phyloP scores from a whole-genome alignment of 805 yeast species.

The Metschnikowia koreensis region DNA sequence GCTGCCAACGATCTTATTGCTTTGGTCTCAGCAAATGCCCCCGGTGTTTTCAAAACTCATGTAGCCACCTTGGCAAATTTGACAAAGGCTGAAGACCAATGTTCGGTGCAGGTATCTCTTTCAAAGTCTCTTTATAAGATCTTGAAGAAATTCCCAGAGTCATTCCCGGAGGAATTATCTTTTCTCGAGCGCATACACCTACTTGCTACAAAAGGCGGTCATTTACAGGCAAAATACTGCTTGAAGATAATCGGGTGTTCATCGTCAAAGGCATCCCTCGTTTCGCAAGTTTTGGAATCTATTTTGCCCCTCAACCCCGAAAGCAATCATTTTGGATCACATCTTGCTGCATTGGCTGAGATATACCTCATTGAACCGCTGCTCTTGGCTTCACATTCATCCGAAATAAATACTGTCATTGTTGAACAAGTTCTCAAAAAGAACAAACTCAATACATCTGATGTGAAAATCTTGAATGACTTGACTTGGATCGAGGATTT shows the following conservation, averaged over 20 bases:
- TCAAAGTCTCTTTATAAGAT: constrained; percentile 63
- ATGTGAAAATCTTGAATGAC: constrained; percentile 24
- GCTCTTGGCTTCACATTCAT: constrained; percentile 50
- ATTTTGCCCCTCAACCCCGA: constrained; percentile 52
- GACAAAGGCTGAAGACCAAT: constrained; percentile 25
- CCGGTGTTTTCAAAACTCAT: constrained; percentile 63
- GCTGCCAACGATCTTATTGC: constrained; percentile 56
- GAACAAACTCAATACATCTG: constrained; percentile 37
- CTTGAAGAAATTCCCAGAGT: constrained; percentile 48
- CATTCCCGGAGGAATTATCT: constrained; percentile 42
- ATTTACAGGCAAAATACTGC: constrained; percentile 64
- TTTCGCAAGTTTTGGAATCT: constrained; percentile 36
- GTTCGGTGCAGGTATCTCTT: constrained; percentile 8
- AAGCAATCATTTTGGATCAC: constrained; percentile 46
- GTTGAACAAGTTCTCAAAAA: constrained; percentile 60
- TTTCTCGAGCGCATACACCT: constrained; percentile 46
- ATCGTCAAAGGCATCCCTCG: constrained; percentile 38
- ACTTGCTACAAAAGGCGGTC: constrained; percentile 51
- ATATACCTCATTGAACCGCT: constrained; percentile 49
- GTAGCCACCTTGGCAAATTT: constrained; percentile 47
- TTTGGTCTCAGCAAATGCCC: constrained; percentile 56
- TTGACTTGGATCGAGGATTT: constrained; percentile 50
- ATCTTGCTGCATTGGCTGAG: constrained; percentile 60
- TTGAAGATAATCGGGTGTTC: constrained; percentile 54
- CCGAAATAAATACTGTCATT: constrained; percentile 57